Percentiles rank a stretch among this genome's conserved stretches.
Conservation (phyloP, 495 filamentous ascomycete species). For the Penicillium coprophilum region DNA sequence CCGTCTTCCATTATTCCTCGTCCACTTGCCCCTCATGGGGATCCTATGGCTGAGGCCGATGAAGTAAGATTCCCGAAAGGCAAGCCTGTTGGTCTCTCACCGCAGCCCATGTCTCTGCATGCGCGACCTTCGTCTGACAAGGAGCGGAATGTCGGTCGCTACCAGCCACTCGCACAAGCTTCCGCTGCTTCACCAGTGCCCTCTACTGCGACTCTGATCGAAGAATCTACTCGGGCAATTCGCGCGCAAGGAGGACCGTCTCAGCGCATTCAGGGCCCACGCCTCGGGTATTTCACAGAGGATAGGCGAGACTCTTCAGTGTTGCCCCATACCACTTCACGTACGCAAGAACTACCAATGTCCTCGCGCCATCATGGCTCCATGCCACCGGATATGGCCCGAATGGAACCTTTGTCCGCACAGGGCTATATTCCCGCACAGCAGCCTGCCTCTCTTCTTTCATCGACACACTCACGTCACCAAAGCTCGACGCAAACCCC, state of each 20-base stretch:
- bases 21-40: constrained; percentile 59
- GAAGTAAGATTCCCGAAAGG: constrained; percentile 52
- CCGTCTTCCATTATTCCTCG: constrained; percentile 57
- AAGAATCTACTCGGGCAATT: constrained; percentile 35
- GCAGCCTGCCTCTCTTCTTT: constrained; percentile 29
- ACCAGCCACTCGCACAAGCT: constrained; percentile 48
- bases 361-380: constrained; percentile 34
- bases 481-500: constrained; percentile 40
- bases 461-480: constrained; percentile 43
- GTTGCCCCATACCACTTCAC: constrained; percentile 29
- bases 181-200: constrained; percentile 34
- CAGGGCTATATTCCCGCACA: constrained; percentile 38
- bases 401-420: constrained; percentile 38
- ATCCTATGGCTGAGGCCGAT: constrained; percentile 50
- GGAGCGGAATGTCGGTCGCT: constrained; percentile 39
- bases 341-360: constrained; percentile 34
- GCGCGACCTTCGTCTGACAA: constrained; percentile 34
- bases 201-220: constrained; percentile 28
- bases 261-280: constrained; percentile 40
- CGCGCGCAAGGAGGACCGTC: constrained; percentile 29
- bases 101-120: constrained; percentile 36
- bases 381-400: constrained; percentile 34
- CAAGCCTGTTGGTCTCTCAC: constrained; percentile 33
- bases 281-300: constrained; percentile 45
- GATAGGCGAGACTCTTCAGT: constrained; percentile 45